These are phyloP conservation scores for Sideroxylon spinosum DNA, from an alignment of 179 eudicot species.

Conservation along the genomic window DNA sequence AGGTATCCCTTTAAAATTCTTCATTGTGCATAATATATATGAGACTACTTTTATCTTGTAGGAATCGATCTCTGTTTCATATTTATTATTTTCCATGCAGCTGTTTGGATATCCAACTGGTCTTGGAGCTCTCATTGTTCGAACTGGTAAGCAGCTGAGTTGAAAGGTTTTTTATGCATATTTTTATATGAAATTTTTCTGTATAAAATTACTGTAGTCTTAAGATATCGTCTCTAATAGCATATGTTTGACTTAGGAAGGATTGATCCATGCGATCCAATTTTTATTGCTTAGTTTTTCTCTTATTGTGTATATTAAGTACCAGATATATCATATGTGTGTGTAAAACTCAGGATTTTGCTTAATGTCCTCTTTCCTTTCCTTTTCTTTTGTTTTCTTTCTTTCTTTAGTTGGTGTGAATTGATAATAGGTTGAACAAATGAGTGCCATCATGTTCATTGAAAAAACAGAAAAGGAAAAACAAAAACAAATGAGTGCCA, in stretches of 20 bases:
- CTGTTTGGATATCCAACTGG: slow-evolving; percentile 97
- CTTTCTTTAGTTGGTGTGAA: neutral
- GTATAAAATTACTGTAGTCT: neutral
- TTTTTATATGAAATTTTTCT: neutral
- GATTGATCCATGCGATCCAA: neutral
- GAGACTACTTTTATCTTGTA: neutral
- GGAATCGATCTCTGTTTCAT: neutral
- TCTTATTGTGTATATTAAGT: neutral
- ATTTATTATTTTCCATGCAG: slow-evolving; percentile 28
- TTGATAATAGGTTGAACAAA: neutral
- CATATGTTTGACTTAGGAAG: neutral
- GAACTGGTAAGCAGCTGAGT: slow-evolving; percentile 59
- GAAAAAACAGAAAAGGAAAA: too few species aligned
- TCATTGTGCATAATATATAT: neutral
- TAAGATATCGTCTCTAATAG: neutral
- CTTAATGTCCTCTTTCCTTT: slow-evolving; percentile 9
- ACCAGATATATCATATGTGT: neutral
- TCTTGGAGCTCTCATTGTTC: slow-evolving; percentile 85
- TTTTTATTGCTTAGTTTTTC: too few species aligned
- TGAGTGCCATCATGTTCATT: neutral
- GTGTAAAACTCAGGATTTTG: neutral
- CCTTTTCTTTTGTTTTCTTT: neutral
- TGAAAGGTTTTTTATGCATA: slow-evolving; percentile 6
- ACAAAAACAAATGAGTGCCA: neutral
- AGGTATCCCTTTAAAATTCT: slow-evolving; percentile 40